Conservation (phyloP, 345 rosid genomes). For the Excoecaria agallocha region DNA sequence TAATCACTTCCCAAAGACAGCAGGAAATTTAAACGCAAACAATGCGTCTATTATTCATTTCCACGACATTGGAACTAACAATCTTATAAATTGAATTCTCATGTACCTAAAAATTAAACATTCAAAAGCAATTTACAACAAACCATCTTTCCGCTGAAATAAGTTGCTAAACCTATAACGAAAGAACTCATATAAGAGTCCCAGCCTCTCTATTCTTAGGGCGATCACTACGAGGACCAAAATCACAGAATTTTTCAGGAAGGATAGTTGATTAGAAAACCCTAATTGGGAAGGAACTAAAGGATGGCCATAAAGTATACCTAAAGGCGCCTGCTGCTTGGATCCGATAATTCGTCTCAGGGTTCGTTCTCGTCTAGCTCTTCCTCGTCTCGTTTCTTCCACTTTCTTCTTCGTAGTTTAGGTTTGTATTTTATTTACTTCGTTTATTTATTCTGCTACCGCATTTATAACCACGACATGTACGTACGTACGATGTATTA, state of each 20-base stretch:
- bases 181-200: neutral
- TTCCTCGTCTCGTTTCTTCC: neutral
- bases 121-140: neutral
- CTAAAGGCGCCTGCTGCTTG: neutral
- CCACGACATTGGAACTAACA: neutral
- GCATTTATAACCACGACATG: too few relatives aligned
- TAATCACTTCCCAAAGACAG: neutral
- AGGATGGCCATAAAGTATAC: neutral
- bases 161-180: neutral
- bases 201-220: neutral
- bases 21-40: too few relatives aligned
- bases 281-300: neutral
- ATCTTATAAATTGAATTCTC: neutral
- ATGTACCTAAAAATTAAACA: neutral
- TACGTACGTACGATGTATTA: too few relatives aligned
- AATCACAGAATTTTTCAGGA: neutral
- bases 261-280: neutral
- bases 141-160: neutral
- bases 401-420: neutral
- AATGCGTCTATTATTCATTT: neutral
- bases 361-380: neutral
- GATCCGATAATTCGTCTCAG: neutral
- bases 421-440: neutral
- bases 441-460: too few relatives aligned
- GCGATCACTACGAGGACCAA: neutral